Conservation (phyloP, 805 yeast species). For the Nakazawaea ishiwadae region DNA sequence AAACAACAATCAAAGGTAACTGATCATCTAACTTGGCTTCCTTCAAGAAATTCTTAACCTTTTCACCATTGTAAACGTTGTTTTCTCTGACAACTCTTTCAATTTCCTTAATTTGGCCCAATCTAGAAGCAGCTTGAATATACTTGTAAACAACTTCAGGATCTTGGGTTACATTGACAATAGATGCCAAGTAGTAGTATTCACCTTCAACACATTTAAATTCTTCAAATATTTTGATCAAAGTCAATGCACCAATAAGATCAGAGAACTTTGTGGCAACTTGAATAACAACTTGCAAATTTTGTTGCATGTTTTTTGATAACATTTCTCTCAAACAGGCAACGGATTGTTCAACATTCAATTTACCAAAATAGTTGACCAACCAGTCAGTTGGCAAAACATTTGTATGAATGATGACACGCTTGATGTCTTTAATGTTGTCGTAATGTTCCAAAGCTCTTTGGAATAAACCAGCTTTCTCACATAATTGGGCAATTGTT, state of each 20-base stretch:
- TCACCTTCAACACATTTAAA: slow-evolving; percentile 90
- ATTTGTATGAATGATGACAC: slow-evolving; percentile 85
- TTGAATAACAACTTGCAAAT: slow-evolving; percentile 90
- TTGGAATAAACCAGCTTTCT: slow-evolving; percentile 92
- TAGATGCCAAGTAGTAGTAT: slow-evolving; percentile 87
- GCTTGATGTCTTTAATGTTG: slow-evolving; percentile 90
- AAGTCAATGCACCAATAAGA: slow-evolving; percentile 76
- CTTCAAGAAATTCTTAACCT: slow-evolving; percentile 94
- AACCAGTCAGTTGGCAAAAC: slow-evolving; percentile 91
- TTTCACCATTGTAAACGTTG: slow-evolving; percentile 92
- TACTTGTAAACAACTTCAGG: slow-evolving; percentile 94
- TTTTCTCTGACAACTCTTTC: slow-evolving; percentile 95
- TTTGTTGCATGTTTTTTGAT: slow-evolving; percentile 72
- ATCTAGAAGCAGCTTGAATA: slow-evolving; percentile 87
- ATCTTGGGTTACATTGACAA: slow-evolving; percentile 91
- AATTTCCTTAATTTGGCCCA: slow-evolving; percentile 88
- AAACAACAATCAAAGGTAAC: slow-evolving; percentile 91
- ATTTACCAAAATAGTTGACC: slow-evolving; percentile 85
- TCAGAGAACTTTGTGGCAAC: slow-evolving; percentile 97
- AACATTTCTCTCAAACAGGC: slow-evolving; percentile 85
- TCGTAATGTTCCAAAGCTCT: slow-evolving; percentile 96
- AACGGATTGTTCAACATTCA: slow-evolving; percentile 90
- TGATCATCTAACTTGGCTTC: slow-evolving; percentile 94
- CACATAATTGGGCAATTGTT: slow-evolving; percentile 87
- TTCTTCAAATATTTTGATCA: slow-evolving; percentile 90